A percentile compares a stretch with the other conserved stretches of the same genome.
phyloP scores from a whole-genome alignment of 148 eudicot species.

The Cornus florida region DNA sequence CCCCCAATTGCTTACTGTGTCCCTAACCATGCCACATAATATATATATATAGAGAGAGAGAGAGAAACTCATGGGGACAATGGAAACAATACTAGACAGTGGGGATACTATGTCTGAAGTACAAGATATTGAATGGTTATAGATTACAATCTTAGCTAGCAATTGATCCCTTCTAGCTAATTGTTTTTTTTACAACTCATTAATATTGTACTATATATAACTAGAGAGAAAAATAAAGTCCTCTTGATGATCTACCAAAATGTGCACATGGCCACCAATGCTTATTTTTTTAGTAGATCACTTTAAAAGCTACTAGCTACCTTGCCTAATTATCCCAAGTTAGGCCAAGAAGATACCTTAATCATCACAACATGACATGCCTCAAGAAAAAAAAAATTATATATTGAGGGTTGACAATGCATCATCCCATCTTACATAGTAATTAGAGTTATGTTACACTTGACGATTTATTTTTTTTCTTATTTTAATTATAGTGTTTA shows the following conservation, averaged over 20 bases:
- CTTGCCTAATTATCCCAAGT: slow-evolving; percentile 1
- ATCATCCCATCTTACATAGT: neutral
- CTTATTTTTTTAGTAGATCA: neutral
- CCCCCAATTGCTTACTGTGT: neutral
- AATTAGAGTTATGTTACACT: neutral
- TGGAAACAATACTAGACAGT: neutral
- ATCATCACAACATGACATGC: slow-evolving; percentile 6
- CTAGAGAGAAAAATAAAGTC: neutral
- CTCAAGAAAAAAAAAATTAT: neutral
- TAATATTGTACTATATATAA: neutral
- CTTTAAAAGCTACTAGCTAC: neutral
- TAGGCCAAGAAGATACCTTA: neutral
- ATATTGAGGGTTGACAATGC: neutral
- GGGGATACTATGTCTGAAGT: neutral
- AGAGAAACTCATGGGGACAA: slow-evolving; percentile 6
- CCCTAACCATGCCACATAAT: neutral
- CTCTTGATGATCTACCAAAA: no score
- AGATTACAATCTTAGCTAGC: neutral
- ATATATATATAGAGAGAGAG: neutral
- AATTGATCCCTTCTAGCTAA: neutral
- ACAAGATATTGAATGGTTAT: neutral
- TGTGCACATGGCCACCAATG: slow-evolving; percentile 5
- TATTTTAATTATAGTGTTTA: no score
- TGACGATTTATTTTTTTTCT: no score
- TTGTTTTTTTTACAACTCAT: neutral